A percentile compares a stretch with the other conserved stretches of the same genome.
Conservation (phyloP, 2,329 filamentous ascomycete genomes). For the Sordariomycetes sp. region DNA sequence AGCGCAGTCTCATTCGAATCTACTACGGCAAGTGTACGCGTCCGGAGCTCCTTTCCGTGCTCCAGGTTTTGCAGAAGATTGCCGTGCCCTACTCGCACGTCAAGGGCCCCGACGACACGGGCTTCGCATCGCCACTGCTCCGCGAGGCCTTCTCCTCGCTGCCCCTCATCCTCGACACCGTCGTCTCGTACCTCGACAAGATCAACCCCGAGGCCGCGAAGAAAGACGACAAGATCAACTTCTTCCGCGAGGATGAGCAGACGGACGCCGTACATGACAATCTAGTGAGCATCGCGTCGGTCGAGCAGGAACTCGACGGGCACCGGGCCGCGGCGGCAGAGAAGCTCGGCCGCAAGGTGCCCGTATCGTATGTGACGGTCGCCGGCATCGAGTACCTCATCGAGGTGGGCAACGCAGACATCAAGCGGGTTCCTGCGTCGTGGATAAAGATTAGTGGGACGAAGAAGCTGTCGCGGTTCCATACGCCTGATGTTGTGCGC, state of each 20-base stretch:
- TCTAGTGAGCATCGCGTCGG: constrained; percentile 80
- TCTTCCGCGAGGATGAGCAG: constrained; percentile 80
- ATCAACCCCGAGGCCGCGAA: constrained; percentile 78
- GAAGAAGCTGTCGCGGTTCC: constrained; percentile 83
- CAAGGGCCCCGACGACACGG: constrained; percentile 49
- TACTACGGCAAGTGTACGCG: constrained; percentile 95
- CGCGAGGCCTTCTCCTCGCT: constrained; percentile 60
- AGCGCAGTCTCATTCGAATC: constrained; percentile 85
- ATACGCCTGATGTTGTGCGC: constrained; percentile 79
- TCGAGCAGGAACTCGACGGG: constrained; percentile 76
- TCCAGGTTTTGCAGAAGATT: constrained; percentile 77
- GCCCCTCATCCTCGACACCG: constrained; percentile 60
- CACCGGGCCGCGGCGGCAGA: constrained; percentile 60
- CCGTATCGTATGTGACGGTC: constrained; percentile 68
- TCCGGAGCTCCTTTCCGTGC: constrained; percentile 70
- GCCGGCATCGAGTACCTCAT: constrained; percentile 90
- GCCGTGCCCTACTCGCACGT: constrained; percentile 61
- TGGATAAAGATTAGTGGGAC: constrained; percentile 94
- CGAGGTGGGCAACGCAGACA: constrained; percentile 69
- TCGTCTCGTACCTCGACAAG: constrained; percentile 65
- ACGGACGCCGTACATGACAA: constrained; percentile 81
- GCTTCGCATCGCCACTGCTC: constrained; percentile 60
- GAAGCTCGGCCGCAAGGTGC: constrained; percentile 55
- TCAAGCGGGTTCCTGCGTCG: constrained; percentile 82
- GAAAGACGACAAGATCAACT: constrained; percentile 82